Conservation (phyloP, 2,329 filamentous ascomycete genomes). For the Atkinsonella hypoxylon region DNA sequence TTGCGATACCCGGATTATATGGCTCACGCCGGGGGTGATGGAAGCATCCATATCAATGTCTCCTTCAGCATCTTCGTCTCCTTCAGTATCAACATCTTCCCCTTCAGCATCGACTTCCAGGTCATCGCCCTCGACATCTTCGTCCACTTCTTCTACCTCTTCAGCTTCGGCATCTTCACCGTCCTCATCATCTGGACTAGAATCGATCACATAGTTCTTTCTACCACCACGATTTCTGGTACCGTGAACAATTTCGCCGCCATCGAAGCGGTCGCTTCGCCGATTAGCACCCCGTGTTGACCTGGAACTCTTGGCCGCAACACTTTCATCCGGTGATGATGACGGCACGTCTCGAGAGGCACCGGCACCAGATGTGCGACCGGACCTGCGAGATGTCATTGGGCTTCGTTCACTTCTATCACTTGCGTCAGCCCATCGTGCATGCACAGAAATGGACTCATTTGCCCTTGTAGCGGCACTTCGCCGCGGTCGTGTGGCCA, state of each 20-base stretch:
- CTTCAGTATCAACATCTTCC: slow-evolving; percentile 28
- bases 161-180: slow-evolving; percentile 25
- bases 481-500: slow-evolving; percentile 36
- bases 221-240: slow-evolving; percentile 43
- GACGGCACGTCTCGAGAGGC: slow-evolving; percentile 33
- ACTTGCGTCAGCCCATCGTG: slow-evolving; percentile 28
- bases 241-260: slow-evolving; percentile 35
- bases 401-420: slow-evolving; percentile 24
- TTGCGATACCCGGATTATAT: slow-evolving; percentile 38
- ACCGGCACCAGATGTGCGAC: slow-evolving; percentile 30
- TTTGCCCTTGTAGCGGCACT: slow-evolving; percentile 31
- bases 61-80: slow-evolving; percentile 30
- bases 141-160: slow-evolving; percentile 29
- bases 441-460: slow-evolving; percentile 30
- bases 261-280: slow-evolving; percentile 27
- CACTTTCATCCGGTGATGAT: slow-evolving; percentile 34
- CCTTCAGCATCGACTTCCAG: slow-evolving; percentile 27
- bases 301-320: slow-evolving; percentile 42
- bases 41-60: slow-evolving; percentile 34
- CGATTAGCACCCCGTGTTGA: slow-evolving; percentile 29
- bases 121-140: slow-evolving; percentile 27
- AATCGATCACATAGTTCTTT: slow-evolving; percentile 50
- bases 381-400: slow-evolving; percentile 42
- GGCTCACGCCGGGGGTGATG: slow-evolving; percentile 16
- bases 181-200: slow-evolving; percentile 34